Percentiles rank a stretch among this genome's conserved stretches.
phyloP scores from a whole-genome alignment of 345 rosid species.

The Physaria fendleri region DNA sequence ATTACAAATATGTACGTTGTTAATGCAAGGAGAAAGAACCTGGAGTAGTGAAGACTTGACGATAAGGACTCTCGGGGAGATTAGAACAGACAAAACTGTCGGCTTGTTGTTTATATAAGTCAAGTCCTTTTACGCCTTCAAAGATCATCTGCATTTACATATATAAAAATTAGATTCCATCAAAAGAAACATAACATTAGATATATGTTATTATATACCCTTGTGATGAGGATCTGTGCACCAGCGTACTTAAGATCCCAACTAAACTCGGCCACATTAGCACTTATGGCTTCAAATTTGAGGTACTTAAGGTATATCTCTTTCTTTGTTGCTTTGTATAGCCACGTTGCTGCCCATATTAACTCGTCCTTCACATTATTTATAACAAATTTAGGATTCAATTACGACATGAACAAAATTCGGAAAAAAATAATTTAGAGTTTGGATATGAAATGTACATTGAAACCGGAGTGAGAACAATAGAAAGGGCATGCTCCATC shows the following conservation, averaged over 20 bases:
- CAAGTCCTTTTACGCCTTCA: conserved; percentile 39
- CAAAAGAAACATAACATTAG: too few relatives aligned
- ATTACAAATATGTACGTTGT: neutral
- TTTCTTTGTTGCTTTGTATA: conserved; percentile 53
- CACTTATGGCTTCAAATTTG: conserved; percentile 50
- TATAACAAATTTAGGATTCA: neutral
- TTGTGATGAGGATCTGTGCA: conserved; percentile 58
- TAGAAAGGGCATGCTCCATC: conserved; percentile 98
- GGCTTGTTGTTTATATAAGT: conserved; percentile 48
- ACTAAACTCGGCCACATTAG: conserved; percentile 63
- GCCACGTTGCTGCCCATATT: conserved; percentile 94
- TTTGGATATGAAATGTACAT: conserved; percentile 37
- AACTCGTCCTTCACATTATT: conserved; percentile 69
- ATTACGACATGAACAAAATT: neutral
- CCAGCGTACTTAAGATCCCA: conserved; percentile 97
- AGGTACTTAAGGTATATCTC: conserved; percentile 38
- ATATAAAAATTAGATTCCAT: too few relatives aligned
- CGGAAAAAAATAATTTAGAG: neutral
- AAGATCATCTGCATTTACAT: too few relatives aligned
- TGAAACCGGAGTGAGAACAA: conserved; percentile 86
- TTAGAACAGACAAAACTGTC: conserved; percentile 71
- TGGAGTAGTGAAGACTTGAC: conserved; percentile 50
- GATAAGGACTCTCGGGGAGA: conserved; percentile 67
- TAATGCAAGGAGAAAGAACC: conserved; percentile 32
- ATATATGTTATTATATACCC: conserved; percentile 45